phyloP scores from a whole-genome alignment of 2,329 filamentous ascomycete species.

The Microcera coccophila region DNA sequence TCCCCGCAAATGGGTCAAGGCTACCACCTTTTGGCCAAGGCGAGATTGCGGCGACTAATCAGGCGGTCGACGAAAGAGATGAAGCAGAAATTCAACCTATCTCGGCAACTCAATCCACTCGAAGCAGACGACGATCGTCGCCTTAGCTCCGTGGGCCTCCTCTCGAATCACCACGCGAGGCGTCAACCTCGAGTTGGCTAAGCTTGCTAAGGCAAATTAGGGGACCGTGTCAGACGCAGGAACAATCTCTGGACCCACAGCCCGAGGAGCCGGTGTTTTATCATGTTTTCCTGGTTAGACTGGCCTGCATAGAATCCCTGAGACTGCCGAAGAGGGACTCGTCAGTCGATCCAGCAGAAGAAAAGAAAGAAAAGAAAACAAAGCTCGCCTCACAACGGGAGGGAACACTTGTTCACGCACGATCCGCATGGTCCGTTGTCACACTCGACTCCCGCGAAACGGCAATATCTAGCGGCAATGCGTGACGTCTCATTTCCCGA shows the following conservation, averaged over 20 bases:
- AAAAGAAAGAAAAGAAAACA: constrained; percentile 6
- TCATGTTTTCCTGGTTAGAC: constrained; percentile 1
- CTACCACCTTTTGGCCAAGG: neutral
- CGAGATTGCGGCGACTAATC: neutral
- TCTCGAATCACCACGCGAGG: constrained; percentile 10
- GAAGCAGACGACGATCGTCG: constrained; percentile 11
- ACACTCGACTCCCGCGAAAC: constrained; percentile 4
- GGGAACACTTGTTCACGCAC: constrained; percentile 11
- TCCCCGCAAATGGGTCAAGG: constrained; percentile 3
- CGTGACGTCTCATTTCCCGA: constrained; percentile 11
- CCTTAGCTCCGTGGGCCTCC: constrained; percentile 5
- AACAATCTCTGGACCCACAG: constrained; percentile 30
- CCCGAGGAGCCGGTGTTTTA: constrained; percentile 23
- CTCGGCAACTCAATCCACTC: neutral
- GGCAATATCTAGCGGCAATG: neutral
- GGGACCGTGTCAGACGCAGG: constrained; percentile 28
- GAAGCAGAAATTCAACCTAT: neutral
- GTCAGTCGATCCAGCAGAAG: constrained; percentile 4
- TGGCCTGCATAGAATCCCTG: neutral
- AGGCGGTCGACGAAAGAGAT: neutral
- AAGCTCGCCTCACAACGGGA: constrained; percentile 22
- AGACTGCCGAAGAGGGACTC: too few relatives aligned
- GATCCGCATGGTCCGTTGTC: constrained; percentile 2
- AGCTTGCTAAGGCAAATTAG: constrained; percentile 23
- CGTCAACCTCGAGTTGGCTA: constrained; percentile 19